Percentiles rank a stretch among this genome's conserved stretches.
phyloP scores from a whole-genome alignment of 1,139 yeast genomes.

The Suhomyces bribrorum region DNA sequence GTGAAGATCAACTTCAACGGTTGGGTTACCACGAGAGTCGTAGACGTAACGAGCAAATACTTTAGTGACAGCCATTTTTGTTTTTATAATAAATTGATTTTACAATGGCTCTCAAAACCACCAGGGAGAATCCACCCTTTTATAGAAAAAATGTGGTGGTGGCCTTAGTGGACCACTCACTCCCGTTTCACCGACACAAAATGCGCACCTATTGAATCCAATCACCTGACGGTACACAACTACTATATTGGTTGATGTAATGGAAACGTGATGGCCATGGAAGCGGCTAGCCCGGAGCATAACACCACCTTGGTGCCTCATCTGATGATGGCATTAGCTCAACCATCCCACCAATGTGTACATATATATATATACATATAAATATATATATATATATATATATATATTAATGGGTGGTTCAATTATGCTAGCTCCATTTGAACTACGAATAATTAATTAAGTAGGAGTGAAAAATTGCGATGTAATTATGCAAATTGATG shows the following conservation, averaged over 20 bases:
- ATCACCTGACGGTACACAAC: slow-evolving; percentile 8
- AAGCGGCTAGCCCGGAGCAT: too few relatives aligned
- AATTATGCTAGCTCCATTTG: too few relatives aligned
- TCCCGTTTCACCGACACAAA: slow-evolving; percentile 16
- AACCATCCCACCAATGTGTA: too few relatives aligned
- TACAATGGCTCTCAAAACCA: neutral
- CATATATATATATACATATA: too few relatives aligned
- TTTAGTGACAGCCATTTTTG: slow-evolving; percentile 48
- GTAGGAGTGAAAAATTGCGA: slow-evolving; percentile 6
- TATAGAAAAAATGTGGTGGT: slow-evolving; percentile 11
- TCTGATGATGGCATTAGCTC: too few relatives aligned
- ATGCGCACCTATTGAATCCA: neutral
- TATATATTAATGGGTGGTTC: too few relatives aligned
- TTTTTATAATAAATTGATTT: slow-evolving; percentile 4
- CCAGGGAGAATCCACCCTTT: slow-evolving; percentile 6
- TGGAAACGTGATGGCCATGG: too few relatives aligned
- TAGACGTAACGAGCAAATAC: slow-evolving; percentile 89
- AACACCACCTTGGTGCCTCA: too few relatives aligned
- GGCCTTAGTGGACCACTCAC: slow-evolving; percentile 18
- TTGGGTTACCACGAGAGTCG: slow-evolving; percentile 98
- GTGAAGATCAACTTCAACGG: slow-evolving; percentile 90
- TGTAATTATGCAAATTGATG: neutral
- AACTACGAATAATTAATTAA: too few relatives aligned
- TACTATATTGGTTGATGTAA: too few relatives aligned
- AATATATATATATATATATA: too few relatives aligned